phyloP scores from a whole-genome alignment of 371 early-diverging fungal genomes.

The Mycotypha africana region DNA sequence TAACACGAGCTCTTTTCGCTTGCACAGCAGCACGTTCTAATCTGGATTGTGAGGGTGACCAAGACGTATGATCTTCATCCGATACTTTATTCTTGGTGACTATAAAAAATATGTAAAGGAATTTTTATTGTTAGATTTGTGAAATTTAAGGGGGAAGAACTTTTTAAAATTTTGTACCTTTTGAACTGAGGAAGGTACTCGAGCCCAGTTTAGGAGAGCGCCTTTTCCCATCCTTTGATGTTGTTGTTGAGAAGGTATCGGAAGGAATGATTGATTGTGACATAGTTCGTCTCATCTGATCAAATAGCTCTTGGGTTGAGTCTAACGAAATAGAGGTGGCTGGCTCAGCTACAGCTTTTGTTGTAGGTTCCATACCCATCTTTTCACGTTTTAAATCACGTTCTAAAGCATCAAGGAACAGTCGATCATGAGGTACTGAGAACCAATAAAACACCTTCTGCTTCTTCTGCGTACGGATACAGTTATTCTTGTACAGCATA shows the following conservation, averaged over 20 bases:
- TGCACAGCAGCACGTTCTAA: slow-evolving; percentile 13
- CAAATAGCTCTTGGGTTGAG: slow-evolving; percentile 59
- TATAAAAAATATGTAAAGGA: neutral
- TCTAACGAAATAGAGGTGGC: slow-evolving; percentile 57
- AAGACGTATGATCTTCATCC: slow-evolving; percentile 4
- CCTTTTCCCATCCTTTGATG: slow-evolving; percentile 17
- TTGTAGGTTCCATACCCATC: slow-evolving; percentile 78
- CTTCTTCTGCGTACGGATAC: slow-evolving; percentile 99
- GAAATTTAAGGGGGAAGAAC: neutral
- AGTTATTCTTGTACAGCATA: slow-evolving; percentile 96
- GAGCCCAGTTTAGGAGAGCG: slow-evolving; percentile 8
- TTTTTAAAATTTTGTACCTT: neutral
- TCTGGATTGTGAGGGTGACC: slow-evolving; percentile 20
- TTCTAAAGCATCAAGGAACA: slow-evolving; percentile 98
- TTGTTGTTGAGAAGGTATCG: no score
- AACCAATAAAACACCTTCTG: slow-evolving; percentile 99
- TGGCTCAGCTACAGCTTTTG: slow-evolving; percentile 57
- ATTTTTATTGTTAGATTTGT: no score
- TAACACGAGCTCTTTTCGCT: slow-evolving; percentile 33
- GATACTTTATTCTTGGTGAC: neutral
- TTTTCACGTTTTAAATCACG: slow-evolving; percentile 97
- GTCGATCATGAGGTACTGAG: slow-evolving; percentile 95
- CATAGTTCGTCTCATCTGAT: slow-evolving; percentile 46
- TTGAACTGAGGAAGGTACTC: slow-evolving; percentile 11
- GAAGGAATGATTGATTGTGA: no score